A percentile compares a stretch with the other conserved stretches of the same genome.
phyloP scores from a whole-genome alignment of 179 eudicot genomes.

The Beta lomatogona region DNA sequence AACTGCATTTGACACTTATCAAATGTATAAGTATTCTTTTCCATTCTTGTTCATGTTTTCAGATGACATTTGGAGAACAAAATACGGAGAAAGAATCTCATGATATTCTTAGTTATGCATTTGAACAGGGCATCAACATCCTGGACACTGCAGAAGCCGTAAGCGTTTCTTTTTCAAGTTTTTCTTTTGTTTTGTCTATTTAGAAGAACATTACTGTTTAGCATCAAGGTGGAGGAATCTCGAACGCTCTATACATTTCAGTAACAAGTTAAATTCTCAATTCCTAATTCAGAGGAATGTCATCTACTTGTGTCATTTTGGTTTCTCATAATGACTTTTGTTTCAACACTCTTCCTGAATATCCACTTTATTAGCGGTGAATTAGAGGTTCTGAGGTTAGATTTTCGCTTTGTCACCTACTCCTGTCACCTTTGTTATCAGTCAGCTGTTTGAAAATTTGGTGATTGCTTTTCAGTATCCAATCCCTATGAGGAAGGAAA shows the following conservation, averaged over 20 bases:
- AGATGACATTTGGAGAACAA: slow-evolving; percentile 98
- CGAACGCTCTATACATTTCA: not conserved
- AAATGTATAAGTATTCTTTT: not conserved
- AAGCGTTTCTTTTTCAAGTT: slow-evolving; percentile 30
- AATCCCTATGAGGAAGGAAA: slow-evolving; percentile 83
- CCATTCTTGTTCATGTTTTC: slow-evolving; percentile 23
- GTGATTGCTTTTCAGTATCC: slow-evolving; percentile 62
- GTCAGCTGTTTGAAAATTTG: not conserved
- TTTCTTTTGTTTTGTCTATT: not conserved
- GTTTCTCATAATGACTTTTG: not conserved
- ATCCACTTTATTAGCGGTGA: not conserved
- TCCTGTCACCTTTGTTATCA: slow-evolving; percentile 1
- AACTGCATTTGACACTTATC: not conserved
- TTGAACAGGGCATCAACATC: slow-evolving; percentile 80
- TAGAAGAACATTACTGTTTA: not conserved
- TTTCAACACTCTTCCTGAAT: not conserved
- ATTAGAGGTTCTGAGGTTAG: not conserved
- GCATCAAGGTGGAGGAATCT: slow-evolving; percentile 1
- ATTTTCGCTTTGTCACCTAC: not conserved
- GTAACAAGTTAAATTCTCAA: not conserved
- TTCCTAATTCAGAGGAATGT: not conserved
- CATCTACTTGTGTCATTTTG: not conserved
- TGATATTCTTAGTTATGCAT: slow-evolving; percentile 80
- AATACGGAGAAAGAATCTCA: slow-evolving; percentile 98
- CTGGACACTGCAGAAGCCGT: slow-evolving; percentile 93